Evolutionary conservation across 805 yeast species (phyloP).

Genomic region (Candida manassasensis): DNA sequence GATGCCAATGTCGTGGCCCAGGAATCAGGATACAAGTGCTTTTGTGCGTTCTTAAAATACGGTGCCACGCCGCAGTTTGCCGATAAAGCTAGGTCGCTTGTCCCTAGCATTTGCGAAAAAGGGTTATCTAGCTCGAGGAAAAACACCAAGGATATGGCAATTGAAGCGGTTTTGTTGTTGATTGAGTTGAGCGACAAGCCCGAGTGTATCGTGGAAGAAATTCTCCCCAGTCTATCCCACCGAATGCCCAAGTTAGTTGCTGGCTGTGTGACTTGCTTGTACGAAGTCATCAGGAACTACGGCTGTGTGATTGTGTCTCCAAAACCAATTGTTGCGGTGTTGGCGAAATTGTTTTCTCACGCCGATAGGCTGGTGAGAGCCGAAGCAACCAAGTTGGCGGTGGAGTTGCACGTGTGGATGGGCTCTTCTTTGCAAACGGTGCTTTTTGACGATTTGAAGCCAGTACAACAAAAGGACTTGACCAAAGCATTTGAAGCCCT

Average conservation of each 20-base stretch:
- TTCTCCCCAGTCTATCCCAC: constrained; percentile 58
- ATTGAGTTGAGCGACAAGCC: constrained; percentile 61
- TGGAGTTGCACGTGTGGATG: constrained; percentile 70
- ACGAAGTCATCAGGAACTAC: constrained; percentile 51
- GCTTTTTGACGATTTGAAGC: constrained; percentile 71
- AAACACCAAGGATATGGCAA: constrained; percentile 63
- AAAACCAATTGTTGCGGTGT: constrained; percentile 46
- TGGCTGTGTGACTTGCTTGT: constrained; percentile 55
- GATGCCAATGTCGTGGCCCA: constrained; percentile 92
- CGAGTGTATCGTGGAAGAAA: constrained; percentile 59
- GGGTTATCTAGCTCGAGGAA: constrained; percentile 72
- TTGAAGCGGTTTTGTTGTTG: constrained; percentile 56
- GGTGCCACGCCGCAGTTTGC: constrained; percentile 46
- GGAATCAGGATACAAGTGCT: constrained; percentile 65
- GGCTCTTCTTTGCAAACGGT: constrained; percentile 57
- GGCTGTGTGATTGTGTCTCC: constrained; percentile 64
- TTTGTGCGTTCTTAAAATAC: constrained; percentile 50
- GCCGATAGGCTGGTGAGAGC: constrained; percentile 83
- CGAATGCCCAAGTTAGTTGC: constrained; percentile 76
- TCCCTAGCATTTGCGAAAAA: constrained; percentile 67
- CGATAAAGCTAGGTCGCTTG: constrained; percentile 34
- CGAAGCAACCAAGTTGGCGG: constrained; percentile 65
- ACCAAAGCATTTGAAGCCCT: constrained; percentile 59
- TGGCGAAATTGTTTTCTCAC: constrained; percentile 74
- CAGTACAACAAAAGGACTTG: constrained; percentile 87